phyloP scores from a whole-genome alignment of 164 flowering plant species.

The grape (Vitis vinifera) region ASM3070453v1 NC_081805.1:3206001-3206500 shows the following conservation, averaged over 20 bases:
- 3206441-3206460: constrained; percentile 77
- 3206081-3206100: neutral
- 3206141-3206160: neutral
- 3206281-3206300: constrained; percentile 42
- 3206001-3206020: neutral
- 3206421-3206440: constrained; percentile 86
- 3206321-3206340: constrained; percentile 96
- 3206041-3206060: neutral
- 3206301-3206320: constrained; percentile 83
- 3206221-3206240: neutral
- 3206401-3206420: constrained; percentile 82
- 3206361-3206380: constrained; percentile 91
- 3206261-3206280: too few relatives aligned
- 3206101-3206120: neutral
- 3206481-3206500: too few relatives aligned
- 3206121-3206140: neutral
- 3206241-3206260: too few relatives aligned
- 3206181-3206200: neutral
- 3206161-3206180: neutral
- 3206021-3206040: neutral
- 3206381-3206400: constrained; percentile 82
- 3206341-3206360: constrained; percentile 78
- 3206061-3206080: neutral
- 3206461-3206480: neutral
- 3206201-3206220: neutral